Percentiles rank a stretch among this genome's conserved stretches.
Evolutionary conservation across 2,329 filamentous ascomycete genomes (phyloP).

Genomic region (Tolypocladium ophioglossoides): DNA sequence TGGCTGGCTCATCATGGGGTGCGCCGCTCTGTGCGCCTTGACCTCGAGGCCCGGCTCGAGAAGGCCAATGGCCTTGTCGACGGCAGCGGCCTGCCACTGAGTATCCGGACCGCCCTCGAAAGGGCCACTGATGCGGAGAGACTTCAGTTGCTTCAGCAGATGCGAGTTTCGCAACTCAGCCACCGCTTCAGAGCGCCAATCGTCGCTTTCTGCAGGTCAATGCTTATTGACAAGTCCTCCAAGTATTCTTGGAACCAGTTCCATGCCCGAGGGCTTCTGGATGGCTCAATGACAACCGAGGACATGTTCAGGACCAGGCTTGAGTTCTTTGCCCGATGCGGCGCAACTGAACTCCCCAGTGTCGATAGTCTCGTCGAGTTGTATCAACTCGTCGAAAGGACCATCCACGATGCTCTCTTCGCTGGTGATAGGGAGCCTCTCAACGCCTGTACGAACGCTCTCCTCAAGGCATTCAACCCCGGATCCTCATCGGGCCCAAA

Average conservation of each 20-base stretch:
- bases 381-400: slow-evolving; percentile 12
- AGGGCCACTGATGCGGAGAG: slow-evolving; percentile 17
- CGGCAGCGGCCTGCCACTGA: slow-evolving; percentile 11
- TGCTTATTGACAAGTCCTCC: slow-evolving; percentile 17
- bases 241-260: slow-evolving; percentile 14
- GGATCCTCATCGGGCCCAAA: slow-evolving; percentile 9
- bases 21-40: slow-evolving; percentile 19
- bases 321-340: slow-evolving; percentile 11
- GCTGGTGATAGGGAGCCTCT: slow-evolving; percentile 19
- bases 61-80: slow-evolving; percentile 2
- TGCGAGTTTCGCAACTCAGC: slow-evolving; percentile 13
- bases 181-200: slow-evolving; percentile 16
- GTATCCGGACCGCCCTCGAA: slow-evolving; percentile 16
- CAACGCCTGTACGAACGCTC: slow-evolving; percentile 21
- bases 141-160: slow-evolving; percentile 19
- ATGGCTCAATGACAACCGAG: slow-evolving; percentile 13
- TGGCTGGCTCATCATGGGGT: slow-evolving; percentile 26
- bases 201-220: slow-evolving; percentile 11
- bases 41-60: slow-evolving; percentile 18
- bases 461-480: slow-evolving; percentile 22
- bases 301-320: slow-evolving; percentile 16
- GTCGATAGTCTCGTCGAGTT: slow-evolving; percentile 14
- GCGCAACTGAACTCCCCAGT: slow-evolving; percentile 12
- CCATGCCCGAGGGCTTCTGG: slow-evolving; percentile 14
- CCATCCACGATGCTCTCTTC: slow-evolving; percentile 18